phyloP scores from a whole-genome alignment of 2,329 filamentous ascomycete genomes.

The Gremmenia infestans region DNA sequence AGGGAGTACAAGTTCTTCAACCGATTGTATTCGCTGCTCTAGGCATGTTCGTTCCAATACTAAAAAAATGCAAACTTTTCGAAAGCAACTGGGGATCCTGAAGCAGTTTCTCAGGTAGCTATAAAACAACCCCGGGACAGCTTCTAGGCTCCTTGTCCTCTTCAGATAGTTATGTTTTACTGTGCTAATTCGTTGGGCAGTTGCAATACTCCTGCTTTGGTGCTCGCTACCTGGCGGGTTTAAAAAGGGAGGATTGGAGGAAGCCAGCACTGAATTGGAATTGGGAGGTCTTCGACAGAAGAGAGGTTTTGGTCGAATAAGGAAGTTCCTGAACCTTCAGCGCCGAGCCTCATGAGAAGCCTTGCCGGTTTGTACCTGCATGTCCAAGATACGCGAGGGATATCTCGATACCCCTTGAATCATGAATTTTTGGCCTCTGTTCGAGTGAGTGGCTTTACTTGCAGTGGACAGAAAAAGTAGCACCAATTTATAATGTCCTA shows the following conservation, averaged over 20 bases:
- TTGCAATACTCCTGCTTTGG: slow-evolving; percentile 41
- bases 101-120: too few species aligned
- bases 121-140: too few species aligned
- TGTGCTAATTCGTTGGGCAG: too few species aligned
- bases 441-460: too few species aligned
- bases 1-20: slow-evolving; percentile 53
- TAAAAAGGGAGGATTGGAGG: slow-evolving; percentile 20
- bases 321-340: not conserved
- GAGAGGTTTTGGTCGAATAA: not conserved
- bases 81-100: too few species aligned
- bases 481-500: too few species aligned
- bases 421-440: too few species aligned
- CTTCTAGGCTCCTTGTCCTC: too few species aligned
- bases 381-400: not conserved
- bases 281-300: not conserved
- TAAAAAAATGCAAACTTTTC: too few species aligned
- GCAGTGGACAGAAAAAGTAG: too few species aligned
- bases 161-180: too few species aligned
- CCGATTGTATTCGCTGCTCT: slow-evolving; percentile 49
- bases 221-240: slow-evolving; percentile 34
- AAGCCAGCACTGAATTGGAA: not conserved
- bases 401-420: too few species aligned
- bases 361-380: not conserved
- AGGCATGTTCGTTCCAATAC: slow-evolving; percentile 22
- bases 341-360: not conserved